Conservation (phyloP, 2,329 filamentous ascomycete genomes). For the Aspergillus brunneoviolaceus region DNA sequence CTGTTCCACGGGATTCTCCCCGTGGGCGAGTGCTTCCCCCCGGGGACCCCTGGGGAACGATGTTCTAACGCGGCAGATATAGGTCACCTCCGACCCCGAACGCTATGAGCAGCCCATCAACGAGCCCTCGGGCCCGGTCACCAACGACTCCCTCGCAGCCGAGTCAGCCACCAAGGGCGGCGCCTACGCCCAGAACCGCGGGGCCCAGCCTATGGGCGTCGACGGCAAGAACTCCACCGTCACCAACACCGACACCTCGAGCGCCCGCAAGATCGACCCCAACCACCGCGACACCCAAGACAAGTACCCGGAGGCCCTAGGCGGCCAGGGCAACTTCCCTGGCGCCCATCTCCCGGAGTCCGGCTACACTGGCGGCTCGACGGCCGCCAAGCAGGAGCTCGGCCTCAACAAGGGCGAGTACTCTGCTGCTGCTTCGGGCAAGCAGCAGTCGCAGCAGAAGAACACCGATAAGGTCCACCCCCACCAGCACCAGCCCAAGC, state of each 20-base stretch:
- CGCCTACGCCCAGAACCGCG: conserved; percentile 60
- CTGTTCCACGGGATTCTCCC: not conserved
- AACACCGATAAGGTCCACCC: not conserved
- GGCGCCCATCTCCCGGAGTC: conserved; percentile 35
- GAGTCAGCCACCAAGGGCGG: conserved; percentile 65
- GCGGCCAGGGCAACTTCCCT: conserved; percentile 40
- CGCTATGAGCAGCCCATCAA: conserved; percentile 52
- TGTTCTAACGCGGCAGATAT: not conserved
- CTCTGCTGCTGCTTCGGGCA: conserved; percentile 17
- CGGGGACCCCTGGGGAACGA: no score
- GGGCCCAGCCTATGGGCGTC: conserved; percentile 52
- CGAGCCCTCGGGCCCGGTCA: conserved; percentile 65
- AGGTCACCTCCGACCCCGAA: conserved; percentile 50
- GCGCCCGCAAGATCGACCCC: conserved; percentile 52
- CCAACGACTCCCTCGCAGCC: conserved; percentile 71
- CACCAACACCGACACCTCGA: conserved; percentile 57
- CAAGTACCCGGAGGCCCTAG: conserved; percentile 41
- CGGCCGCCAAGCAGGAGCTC: conserved; percentile 32
- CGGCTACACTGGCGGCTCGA: conserved; percentile 38
- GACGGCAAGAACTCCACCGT: conserved; percentile 55
- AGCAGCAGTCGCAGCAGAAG: not conserved
- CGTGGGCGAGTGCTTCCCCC: not conserved
- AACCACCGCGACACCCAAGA: conserved; percentile 45
- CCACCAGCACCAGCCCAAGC: not conserved
- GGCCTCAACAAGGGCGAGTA: conserved; percentile 26